Conservation (phyloP, 352 stramenopile species). For the Blastocystis sp. region DNA sequence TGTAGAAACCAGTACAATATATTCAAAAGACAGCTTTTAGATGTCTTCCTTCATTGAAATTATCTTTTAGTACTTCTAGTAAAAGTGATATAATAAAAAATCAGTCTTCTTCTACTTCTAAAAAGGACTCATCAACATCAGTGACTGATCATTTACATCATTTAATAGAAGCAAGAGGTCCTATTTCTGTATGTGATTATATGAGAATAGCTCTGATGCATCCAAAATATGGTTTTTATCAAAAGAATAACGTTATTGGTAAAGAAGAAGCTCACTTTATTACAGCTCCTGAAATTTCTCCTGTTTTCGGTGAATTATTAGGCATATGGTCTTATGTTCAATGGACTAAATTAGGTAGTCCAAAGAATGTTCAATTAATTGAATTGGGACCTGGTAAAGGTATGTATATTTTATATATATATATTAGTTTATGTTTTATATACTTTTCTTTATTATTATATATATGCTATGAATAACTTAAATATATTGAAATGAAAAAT, state of each 20-base stretch:
- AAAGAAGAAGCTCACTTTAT: slow-evolving; percentile 66
- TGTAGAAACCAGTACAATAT: no score
- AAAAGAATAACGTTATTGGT: slow-evolving; percentile 67
- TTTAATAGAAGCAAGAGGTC: slow-evolving; percentile 37
- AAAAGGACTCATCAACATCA: no score
- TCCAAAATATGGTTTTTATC: slow-evolving; percentile 67
- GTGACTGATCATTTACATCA: slow-evolving; percentile 29
- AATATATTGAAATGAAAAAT: no score
- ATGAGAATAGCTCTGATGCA: slow-evolving; percentile 49
- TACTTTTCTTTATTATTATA: no score
- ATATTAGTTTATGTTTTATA: no score
- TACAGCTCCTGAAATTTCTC: slow-evolving; percentile 70
- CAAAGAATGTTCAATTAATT: slow-evolving; percentile 56
- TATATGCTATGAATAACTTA: background rate
- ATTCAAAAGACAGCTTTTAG: no score
- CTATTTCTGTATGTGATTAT: slow-evolving; percentile 35
- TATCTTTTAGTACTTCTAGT: no score
- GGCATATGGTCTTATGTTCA: slow-evolving; percentile 68
- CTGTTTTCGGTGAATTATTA: slow-evolving; percentile 74
- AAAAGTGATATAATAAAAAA: no score
- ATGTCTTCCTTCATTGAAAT: no score
- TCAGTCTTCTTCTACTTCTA: no score
- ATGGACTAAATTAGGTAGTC: slow-evolving; percentile 64
- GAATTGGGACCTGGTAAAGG: slow-evolving; percentile 56
- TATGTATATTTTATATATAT: no score